A percentile compares a stretch with the other conserved stretches of the same genome.
These are phyloP conservation scores for Saccharomycopsis sp. DNA, from an alignment of 805 yeast genomes.

Conservation along the genomic window DNA sequence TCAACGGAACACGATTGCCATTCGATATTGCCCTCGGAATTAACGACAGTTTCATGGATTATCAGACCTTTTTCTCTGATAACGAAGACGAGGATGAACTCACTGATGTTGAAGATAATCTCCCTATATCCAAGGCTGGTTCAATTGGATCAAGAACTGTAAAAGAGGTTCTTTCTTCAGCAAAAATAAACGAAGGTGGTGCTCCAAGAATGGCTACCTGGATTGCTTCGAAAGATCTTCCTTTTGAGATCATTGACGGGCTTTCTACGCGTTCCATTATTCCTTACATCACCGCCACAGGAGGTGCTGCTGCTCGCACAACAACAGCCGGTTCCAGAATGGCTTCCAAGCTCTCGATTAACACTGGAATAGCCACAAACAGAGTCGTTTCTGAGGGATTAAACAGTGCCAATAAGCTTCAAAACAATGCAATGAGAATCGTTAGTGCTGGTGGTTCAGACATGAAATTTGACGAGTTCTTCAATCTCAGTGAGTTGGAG, in stretches of 20 bases:
- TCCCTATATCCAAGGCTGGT: constrained; percentile 63
- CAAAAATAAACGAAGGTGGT: constrained; percentile 58
- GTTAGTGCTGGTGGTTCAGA: constrained; percentile 24
- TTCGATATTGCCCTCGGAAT: constrained; percentile 15
- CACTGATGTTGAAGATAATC: constrained; percentile 84
- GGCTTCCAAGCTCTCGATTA: background rate
- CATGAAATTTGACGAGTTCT: constrained; percentile 66
- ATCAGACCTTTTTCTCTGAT: constrained; percentile 31
- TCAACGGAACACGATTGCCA: background rate
- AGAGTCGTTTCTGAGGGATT: too few species aligned
- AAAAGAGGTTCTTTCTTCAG: constrained; percentile 88
- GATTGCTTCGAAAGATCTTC: constrained; percentile 70
- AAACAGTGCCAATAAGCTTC: background rate
- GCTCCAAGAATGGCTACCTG: constrained; percentile 94
- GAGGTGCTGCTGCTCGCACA: too few species aligned
- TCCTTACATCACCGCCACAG: constrained; percentile 31
- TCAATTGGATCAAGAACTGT: constrained; percentile 71
- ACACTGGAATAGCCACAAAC: background rate
- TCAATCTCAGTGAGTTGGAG: constrained; percentile 84
- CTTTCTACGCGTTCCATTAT: constrained; percentile 77
- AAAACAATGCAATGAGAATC: background rate
- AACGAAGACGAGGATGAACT: constrained; percentile 69
- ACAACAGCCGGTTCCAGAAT: too few species aligned
- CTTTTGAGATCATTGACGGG: constrained; percentile 93
- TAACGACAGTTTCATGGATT: constrained; percentile 23